Evolutionary conservation across 768 basidiomycete genomes (phyloP), one percentile per base, ranked within the genome.

Genomic region (Tricholoma saponaceum): DNA sequence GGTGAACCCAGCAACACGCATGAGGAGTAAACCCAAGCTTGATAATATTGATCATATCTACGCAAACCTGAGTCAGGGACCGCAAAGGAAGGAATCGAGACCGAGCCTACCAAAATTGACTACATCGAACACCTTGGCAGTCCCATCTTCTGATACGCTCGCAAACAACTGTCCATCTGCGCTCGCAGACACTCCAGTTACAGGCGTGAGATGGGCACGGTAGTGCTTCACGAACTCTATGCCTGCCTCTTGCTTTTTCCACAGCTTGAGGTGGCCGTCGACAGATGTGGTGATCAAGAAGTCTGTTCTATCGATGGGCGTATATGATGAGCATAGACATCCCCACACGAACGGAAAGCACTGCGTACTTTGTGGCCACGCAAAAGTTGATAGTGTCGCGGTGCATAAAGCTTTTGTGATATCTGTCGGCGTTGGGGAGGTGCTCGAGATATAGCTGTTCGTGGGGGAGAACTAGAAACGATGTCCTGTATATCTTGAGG

Each of bases 181-280:
- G 65, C 93, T 95, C 23, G 88, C 90, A 22, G 89, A 90, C 4
- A 98, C 87, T 7, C 83, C 85, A 3, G 85, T 76, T 23, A 98
- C 82, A 8, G 92, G 84, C 23, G 82, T 80, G 20, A 95, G 78
- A 65, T 97, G 95, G 1, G 97, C 94, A 47, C 97, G 87, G 70
- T 96, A 99, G 62, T 95, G 92, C 74, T 99, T 99, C 58, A 98
- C 96, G 65, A 98, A 98, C 74, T 98, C 97, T 66, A 99, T 94
- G 4, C 95, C 96, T 5, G 78, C 70, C 20, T 95, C 90, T 74
- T 97, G 95, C 72, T 99, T 99, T 79, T 97, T 98, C 97, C 97
- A 99, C n/a, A 99, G 73, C 70, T 99, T 99, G 61, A 98, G 72
- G 71, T 95, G 90, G 2, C 97, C 97, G 68, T 98, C 97, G 9